phyloP scores from a whole-genome alignment of 108 stramenopile genomes.

The Cyclotella cryptica region DNA sequence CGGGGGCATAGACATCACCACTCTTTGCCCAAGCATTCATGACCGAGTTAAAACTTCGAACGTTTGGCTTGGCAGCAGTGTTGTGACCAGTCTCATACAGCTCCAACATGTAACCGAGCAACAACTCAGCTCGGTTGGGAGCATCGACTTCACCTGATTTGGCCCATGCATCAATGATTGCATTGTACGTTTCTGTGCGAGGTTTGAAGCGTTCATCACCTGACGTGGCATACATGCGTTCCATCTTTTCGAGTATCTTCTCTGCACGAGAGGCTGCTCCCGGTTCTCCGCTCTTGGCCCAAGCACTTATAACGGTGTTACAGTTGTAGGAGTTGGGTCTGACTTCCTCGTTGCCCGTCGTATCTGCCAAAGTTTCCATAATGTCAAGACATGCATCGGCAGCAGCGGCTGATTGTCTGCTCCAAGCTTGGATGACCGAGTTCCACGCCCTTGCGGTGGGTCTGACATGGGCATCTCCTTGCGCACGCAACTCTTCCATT shows the following conservation, averaged over 20 bases:
- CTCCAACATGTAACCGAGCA: conserved; percentile 65
- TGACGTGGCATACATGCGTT: conserved; percentile 45
- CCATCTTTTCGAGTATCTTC: conserved; percentile 71
- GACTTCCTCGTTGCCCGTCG: conserved; percentile 58
- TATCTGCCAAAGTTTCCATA: conserved; percentile 59
- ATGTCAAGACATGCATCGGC: conserved; percentile 52
- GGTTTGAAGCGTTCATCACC: conserved; percentile 69
- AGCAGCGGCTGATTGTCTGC: conserved; percentile 17
- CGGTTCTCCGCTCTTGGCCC: conserved; percentile 59
- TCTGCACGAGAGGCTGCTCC: conserved; percentile 70
- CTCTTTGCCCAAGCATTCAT: conserved; percentile 77
- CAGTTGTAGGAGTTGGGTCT: conserved; percentile 70
- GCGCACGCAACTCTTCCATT: conserved; percentile 37
- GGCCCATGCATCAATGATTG: conserved; percentile 58
- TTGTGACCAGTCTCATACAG: conserved; percentile 52
- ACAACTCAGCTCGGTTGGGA: conserved; percentile 53
- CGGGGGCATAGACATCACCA: conserved; percentile 51
- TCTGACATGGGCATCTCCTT: conserved; percentile 9
- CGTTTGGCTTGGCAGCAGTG: conserved; percentile 57
- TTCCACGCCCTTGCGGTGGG: conserved; percentile 54
- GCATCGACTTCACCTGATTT: conserved; percentile 49
- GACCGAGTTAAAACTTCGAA: conserved; percentile 66
- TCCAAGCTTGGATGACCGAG: conserved; percentile 47
- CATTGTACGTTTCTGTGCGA: conserved; percentile 63
- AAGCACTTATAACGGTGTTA: conserved; percentile 70